Evolutionary conservation across 768 basidiomycete species (phyloP), one percentile per base, ranked within the genome.

Genomic region (Heimioporus sp.): DNA sequence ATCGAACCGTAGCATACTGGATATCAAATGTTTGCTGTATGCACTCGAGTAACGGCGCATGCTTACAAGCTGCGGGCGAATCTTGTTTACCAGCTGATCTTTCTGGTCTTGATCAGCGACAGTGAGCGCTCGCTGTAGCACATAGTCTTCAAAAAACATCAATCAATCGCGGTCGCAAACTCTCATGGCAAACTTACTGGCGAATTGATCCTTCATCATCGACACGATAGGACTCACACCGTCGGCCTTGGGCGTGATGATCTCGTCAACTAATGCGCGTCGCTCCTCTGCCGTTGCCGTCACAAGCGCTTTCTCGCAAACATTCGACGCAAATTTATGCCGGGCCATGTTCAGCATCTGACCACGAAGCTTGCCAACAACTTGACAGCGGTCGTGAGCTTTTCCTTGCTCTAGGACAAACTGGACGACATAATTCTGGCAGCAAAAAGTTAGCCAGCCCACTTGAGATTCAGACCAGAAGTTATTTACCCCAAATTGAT

Each of bases 241-340:
- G 56, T 91, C 86, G 28, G 76, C 72, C 55, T 79, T 80, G 12
- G 79, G 72, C 3, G 73, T 67, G 73, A 96, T 80, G 50, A 98
- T 82, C 68, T 97, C 95, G 24, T 91, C 84, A 52, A 98, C 82
- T 39, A 98, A 73, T 34, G 70, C 66, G 10, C 79, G 80, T 41
- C 92, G 85, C 54, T 79, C 85, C 10, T 86, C 84, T 0, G 76
- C 32, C 48, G 82, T 79, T 1, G 88, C 82, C 32, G 77, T 82
- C 28, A 84, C 67, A 34, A 96, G 77, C 6, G 92, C 92, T 69
- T 92, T 94, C 72, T 96, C 95, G 67, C 88, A 90, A 17, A 98
- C 96, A 63, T 99, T 98, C 6, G 94, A 97, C 6, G 92, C 94
- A 63, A 91, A 96, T 66, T 96, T 96, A 67, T 92, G 92, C 47